Conservation (phyloP, 2,329 filamentous ascomycete genomes). For the Colletotrichum destructivum region DNA sequence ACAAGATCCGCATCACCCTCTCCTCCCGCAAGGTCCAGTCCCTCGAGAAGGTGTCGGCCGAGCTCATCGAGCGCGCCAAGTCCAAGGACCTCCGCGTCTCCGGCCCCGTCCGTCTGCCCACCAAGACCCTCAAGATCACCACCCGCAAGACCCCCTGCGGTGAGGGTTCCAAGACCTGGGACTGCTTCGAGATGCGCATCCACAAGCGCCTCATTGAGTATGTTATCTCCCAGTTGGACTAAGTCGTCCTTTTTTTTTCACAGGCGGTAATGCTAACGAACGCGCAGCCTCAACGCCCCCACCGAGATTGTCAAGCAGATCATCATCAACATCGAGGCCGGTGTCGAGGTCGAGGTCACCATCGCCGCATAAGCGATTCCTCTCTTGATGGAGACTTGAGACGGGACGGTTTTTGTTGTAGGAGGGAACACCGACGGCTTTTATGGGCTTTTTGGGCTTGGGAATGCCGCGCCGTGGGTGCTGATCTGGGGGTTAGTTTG, state of each 20-base stretch:
- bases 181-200: slow-evolving; percentile 98
- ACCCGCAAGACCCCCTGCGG: slow-evolving; percentile 98
- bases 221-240: too few species aligned
- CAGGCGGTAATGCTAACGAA: slow-evolving; percentile 38
- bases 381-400: background rate
- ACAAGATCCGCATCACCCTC: slow-evolving; percentile 90
- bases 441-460: slow-evolving; percentile 31
- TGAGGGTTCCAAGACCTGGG: slow-evolving; percentile 99
- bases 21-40: slow-evolving; percentile 94
- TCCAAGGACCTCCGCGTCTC: slow-evolving; percentile 98
- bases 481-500: background rate
- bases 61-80: slow-evolving; percentile 99
- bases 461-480: slow-evolving; percentile 14
- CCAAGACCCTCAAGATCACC: slow-evolving; percentile 96
- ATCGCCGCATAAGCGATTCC: slow-evolving; percentile 79
- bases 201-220: slow-evolving; percentile 98
- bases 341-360: slow-evolving; percentile 94
- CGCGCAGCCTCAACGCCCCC: slow-evolving; percentile 85
- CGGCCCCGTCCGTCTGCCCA: slow-evolving; percentile 90
- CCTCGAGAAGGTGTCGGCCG: slow-evolving; percentile 97
- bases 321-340: slow-evolving; percentile 96
- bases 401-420: slow-evolving; percentile 12
- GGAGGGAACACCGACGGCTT: slow-evolving; percentile 15
- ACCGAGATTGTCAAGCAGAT: slow-evolving; percentile 98
- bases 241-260: too few species aligned